Conservation (phyloP, 2,329 filamentous ascomycete species). For the Diplodia corticola region DNA sequence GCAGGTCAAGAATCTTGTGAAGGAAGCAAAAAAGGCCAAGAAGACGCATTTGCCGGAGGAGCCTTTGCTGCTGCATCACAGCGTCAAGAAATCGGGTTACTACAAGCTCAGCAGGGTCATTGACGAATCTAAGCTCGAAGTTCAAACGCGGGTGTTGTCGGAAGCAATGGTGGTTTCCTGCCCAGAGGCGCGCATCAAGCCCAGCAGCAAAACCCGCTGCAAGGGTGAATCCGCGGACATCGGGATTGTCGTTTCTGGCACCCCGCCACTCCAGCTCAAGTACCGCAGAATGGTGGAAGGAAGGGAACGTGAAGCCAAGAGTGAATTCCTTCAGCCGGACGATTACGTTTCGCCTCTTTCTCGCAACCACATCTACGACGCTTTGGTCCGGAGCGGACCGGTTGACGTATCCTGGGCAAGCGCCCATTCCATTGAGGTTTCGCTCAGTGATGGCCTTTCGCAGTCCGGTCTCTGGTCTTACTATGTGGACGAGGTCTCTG, state of each 20-base stretch:
- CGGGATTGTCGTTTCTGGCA: constrained; percentile 79
- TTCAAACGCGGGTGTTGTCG: constrained; percentile 70
- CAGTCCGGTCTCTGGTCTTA: constrained; percentile 83
- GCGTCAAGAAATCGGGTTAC: constrained; percentile 81
- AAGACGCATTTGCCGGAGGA: constrained; percentile 52
- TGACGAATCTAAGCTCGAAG: constrained; percentile 91
- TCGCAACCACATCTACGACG: constrained; percentile 57
- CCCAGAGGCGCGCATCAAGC: constrained; percentile 73
- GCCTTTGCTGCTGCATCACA: constrained; percentile 69
- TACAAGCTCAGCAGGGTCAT: constrained; percentile 84
- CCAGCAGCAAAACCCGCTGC: constrained; percentile 69
- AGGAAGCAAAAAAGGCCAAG: constrained; percentile 62
- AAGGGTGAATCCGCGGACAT: constrained; percentile 85
- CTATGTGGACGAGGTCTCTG: constrained; percentile 85
- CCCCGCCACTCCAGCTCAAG: constrained; percentile 86
- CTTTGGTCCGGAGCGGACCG: constrained; percentile 57
- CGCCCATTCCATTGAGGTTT: constrained; percentile 71
- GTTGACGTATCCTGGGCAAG: constrained; percentile 80
- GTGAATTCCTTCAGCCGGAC: constrained; percentile 91
- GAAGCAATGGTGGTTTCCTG: constrained; percentile 86
- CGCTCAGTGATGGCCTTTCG: constrained; percentile 86
- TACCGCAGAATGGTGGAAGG: constrained; percentile 88
- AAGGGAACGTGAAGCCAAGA: constrained; percentile 73
- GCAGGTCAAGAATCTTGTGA: constrained; percentile 74
- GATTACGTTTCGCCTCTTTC: constrained; percentile 76